These are phyloP conservation scores for Claviceps digitariae DNA, from an alignment of 2,329 filamentous ascomycete genomes.

Conservation along the genomic window DNA sequence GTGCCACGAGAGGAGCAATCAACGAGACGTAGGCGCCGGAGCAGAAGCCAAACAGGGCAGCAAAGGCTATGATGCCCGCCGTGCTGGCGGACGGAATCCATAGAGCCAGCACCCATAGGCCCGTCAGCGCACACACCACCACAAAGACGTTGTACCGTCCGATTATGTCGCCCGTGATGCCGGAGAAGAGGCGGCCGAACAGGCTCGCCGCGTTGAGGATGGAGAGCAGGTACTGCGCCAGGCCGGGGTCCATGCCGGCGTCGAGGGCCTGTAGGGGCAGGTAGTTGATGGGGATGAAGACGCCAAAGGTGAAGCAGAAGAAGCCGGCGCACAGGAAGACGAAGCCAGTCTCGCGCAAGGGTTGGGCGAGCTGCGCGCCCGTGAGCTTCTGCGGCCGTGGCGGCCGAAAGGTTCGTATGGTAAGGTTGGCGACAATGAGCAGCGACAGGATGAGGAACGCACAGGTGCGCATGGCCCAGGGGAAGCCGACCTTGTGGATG, in stretches of 20 bases:
- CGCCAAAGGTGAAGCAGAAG: conserved; percentile 18
- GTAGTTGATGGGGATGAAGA: conserved; percentile 20
- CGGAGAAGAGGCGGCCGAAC: conserved; percentile 22
- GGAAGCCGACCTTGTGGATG: conserved; percentile 17
- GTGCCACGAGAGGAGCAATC: conserved; percentile 24
- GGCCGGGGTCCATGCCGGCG: conserved; percentile 10
- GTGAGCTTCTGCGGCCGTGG: conserved; percentile 8
- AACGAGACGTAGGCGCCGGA: conserved; percentile 28
- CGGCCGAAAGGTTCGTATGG: conserved; percentile 10
- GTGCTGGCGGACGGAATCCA: conserved; percentile 9
- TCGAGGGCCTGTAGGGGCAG: conserved; percentile 11
- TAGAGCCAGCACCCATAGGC: conserved; percentile 1
- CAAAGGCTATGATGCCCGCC: conserved; percentile 27
- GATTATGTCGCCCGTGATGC: conserved; percentile 20
- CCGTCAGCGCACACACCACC: conserved; percentile 18
- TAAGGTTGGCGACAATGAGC: conserved; percentile 18
- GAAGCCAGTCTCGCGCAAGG: conserved; percentile 16
- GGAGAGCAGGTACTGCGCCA: conserved; percentile 22
- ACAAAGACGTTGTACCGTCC: conserved; percentile 30
- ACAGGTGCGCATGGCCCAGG: conserved; percentile 21
- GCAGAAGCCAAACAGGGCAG: conserved; percentile 27
- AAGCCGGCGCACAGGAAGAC: conserved; percentile 14
- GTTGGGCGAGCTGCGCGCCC: conserved; percentile 13
- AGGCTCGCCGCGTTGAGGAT: conserved; percentile 26
- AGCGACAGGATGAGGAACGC: conserved; percentile 12